phyloP scores from a whole-genome alignment of 257 asterid genomes.

The Euphrasia confusa region DNA sequence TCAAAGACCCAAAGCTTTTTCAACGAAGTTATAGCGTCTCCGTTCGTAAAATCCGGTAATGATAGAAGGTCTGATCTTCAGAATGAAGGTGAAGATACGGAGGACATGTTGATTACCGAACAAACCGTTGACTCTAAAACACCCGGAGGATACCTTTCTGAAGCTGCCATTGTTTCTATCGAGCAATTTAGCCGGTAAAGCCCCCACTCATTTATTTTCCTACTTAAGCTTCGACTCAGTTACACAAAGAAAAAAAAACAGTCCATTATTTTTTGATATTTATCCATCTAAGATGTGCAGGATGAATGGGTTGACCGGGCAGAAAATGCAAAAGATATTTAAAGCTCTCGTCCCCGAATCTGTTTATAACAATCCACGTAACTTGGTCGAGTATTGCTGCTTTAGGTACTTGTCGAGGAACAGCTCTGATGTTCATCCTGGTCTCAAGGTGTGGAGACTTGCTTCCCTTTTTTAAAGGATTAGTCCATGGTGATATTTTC shows the following conservation, averaged over 20 bases:
- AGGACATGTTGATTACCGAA: conserved; percentile 57
- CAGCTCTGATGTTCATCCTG: conserved; percentile 66
- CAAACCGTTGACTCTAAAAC: conserved; percentile 67
- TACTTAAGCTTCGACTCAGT: neutral
- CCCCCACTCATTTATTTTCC: neutral
- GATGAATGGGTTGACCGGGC: conserved; percentile 92
- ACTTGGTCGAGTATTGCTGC: conserved; percentile 92
- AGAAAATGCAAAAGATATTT: conserved; percentile 82
- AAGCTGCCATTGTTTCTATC: conserved; percentile 76
- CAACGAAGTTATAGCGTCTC: conserved; percentile 59
- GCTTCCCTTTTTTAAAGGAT: neutral
- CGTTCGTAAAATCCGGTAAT: conserved; percentile 62
- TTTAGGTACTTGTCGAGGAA: conserved; percentile 88
- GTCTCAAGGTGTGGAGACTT: conserved; percentile 62
- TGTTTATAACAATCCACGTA: conserved; percentile 64
- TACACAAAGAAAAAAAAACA: neutral
- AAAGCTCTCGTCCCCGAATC: conserved; percentile 77
- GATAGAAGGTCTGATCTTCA: conserved; percentile 45
- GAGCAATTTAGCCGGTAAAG: conserved; percentile 97
- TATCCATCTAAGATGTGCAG: conserved; percentile 50
- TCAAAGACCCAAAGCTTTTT: conserved; percentile 78
- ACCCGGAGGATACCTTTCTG: conserved; percentile 74
- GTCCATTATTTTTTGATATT: conserved; percentile 27
- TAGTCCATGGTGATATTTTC: neutral
- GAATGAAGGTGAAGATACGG: conserved; percentile 45